Evolutionary conservation across 106 monocot genomes (phyloP), one percentile per base, ranked within the genome.

Genomic region (Iris macrosiphon): DNA sequence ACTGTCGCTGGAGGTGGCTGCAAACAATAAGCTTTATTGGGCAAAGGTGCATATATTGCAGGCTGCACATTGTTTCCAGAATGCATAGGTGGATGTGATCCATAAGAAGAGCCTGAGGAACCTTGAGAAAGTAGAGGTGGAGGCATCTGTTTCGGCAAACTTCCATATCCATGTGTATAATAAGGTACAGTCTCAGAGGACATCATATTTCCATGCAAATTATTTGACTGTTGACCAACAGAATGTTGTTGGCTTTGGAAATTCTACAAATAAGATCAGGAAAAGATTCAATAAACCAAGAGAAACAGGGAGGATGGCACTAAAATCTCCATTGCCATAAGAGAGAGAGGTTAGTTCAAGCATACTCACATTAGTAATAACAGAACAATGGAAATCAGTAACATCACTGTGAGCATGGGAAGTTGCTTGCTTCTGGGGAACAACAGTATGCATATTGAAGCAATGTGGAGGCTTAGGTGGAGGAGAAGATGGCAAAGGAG

Each of bases 401-500:
- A 32, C 41, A 71, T 73, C 68, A 37, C 58, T 12, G 40, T 34
- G 46, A 2, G 13, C 50, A 47, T 57, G 64, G 38, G 62, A 62
- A 19, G 44, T 31, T 12, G 55, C 44, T 44, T 20, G 44, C 17
- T 39, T 32, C 24, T 55, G 72, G 13, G 58, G 26, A 59, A 30
- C 18, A 60, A 55, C 11, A 41, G 62, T 37, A 4, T 51, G 37
- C 2, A 59, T 10, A 55, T 48, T 16, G 38, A 46, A 29, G 33
- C 58, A 62, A 20, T 51, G 30, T 22, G 61, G 57, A 28, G 48
- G 40, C n/a, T n/a, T n/a, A n/a, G n/a, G n/a, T n/a, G n/a, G n/a
- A n/a, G n/a, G n/a, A n/a, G n/a, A n/a, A n/a, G n/a, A n/a, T n/a
- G 92, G 92, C 41, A 84, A 45, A 51, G 91, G 98, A 24, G 98